Conservation (phyloP, 2,329 filamentous ascomycete genomes). For the Phaeomoniella chlamydospora region DNA sequence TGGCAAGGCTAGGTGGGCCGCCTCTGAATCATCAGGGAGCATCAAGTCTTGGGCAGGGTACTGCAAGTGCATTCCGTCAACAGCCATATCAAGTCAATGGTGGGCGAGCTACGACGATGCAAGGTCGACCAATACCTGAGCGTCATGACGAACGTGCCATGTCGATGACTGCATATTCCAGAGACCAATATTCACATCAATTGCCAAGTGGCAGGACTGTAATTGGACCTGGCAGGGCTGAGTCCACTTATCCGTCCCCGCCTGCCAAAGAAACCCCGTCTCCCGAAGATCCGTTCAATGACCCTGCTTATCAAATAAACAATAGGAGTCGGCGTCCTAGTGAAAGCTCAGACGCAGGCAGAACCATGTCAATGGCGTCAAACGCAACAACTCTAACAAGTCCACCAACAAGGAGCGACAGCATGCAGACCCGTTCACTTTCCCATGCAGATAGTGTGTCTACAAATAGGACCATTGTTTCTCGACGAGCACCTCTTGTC, state of each 20-base stretch:
- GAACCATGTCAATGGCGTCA: conserved; percentile 89
- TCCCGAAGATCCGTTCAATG: background rate
- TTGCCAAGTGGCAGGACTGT: conserved; percentile 90
- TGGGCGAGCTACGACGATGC: conserved; percentile 63
- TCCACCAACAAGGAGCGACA: conserved; percentile 43
- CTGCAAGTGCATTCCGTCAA: conserved; percentile 65
- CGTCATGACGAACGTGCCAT: conserved; percentile 85
- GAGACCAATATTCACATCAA: conserved; percentile 68
- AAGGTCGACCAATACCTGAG: conserved; percentile 82
- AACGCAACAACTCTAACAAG: conserved; percentile 48
- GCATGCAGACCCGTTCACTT: conserved; percentile 40
- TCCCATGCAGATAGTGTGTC: conserved; percentile 37
- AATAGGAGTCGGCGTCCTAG: conserved; percentile 23
- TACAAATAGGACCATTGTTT: conserved; percentile 46
- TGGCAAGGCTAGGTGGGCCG: conserved; percentile 63
- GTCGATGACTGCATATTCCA: conserved; percentile 78
- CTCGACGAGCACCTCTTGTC: conserved; percentile 64
- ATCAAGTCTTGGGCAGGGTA: conserved; percentile 48
- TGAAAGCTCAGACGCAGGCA: conserved; percentile 27
- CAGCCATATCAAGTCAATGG: conserved; percentile 50
- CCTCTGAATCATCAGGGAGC: conserved; percentile 52
- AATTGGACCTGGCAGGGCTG: conserved; percentile 42
- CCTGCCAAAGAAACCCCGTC: conserved; percentile 2
- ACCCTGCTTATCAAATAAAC: conserved; percentile 9
- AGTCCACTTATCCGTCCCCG: conserved; percentile 40